A percentile compares a stretch with the other conserved stretches of the same genome.
Evolutionary conservation across 768 basidiomycete genomes (phyloP).

Genomic region (Suillus tomentosus): DNA sequence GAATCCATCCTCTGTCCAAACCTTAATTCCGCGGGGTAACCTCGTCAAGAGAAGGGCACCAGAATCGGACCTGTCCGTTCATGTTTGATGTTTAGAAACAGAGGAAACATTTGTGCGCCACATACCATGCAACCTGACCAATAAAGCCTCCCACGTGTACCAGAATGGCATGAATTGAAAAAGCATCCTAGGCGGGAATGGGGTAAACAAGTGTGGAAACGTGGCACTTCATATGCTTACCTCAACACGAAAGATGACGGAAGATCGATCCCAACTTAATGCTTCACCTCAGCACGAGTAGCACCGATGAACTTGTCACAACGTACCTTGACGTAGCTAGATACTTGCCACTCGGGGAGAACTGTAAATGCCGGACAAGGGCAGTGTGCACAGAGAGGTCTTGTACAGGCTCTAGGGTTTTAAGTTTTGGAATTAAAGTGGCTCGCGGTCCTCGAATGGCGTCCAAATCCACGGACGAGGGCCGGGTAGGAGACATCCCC

Average conservation of each 20-base stretch:
- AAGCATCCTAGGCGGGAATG: conserved; percentile 37
- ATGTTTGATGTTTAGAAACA: conserved; percentile 11
- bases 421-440: conserved; percentile 43
- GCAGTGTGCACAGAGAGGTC: conserved; percentile 50
- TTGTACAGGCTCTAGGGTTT: conserved; percentile 41
- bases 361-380: conserved; percentile 55
- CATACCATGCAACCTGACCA: conserved; percentile 54
- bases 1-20: conserved; percentile 59
- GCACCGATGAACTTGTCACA: conserved; percentile 3
- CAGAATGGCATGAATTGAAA: conserved; percentile 47
- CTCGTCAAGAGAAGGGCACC: conserved; percentile 48
- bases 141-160: conserved; percentile 56
- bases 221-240: conserved; percentile 30
- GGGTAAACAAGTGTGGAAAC: conserved; percentile 15
- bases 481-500: conserved; percentile 8
- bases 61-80: conserved; percentile 45
- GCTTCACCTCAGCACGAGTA: conserved; percentile 4
- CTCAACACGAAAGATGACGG: conserved; percentile 50
- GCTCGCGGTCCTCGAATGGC: conserved; percentile 42
- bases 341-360: conserved; percentile 55
- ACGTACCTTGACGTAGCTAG: conserved; percentile 52
- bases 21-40: conserved; percentile 49
- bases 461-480: conserved; percentile 26
- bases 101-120: not conserved
- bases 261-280: conserved; percentile 51